These are phyloP conservation scores for Helenozyma baotianmanensis DNA, from an alignment of 805 yeast genomes.

Conservation along the genomic window DNA sequence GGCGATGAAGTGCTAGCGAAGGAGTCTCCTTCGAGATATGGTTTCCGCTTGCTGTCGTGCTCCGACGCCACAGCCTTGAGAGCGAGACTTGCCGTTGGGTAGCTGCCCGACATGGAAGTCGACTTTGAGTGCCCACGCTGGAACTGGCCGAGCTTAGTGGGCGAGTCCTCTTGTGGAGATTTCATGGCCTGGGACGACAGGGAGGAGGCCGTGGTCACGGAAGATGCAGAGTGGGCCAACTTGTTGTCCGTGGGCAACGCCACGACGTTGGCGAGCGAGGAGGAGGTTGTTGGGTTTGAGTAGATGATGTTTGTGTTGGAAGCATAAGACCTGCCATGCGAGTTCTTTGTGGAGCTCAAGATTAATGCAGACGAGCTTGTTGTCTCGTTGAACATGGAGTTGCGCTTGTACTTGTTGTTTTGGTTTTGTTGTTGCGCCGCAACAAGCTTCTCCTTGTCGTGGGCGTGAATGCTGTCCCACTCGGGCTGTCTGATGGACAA, in stretches of 20 bases:
- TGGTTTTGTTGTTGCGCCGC: constrained; percentile 7
- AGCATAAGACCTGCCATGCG: constrained; percentile 33
- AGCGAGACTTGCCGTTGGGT: constrained; percentile 60
- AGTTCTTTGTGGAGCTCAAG: constrained; percentile 21
- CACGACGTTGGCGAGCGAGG: constrained; percentile 49
- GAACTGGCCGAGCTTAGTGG: constrained; percentile 1
- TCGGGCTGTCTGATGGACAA: constrained; percentile 81
- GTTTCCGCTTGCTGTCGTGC: constrained; percentile 22
- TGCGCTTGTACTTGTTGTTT: constrained; percentile 33
- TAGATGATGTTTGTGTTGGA: constrained; percentile 34
- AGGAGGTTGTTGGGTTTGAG: constrained; percentile 61
- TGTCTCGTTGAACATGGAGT: constrained; percentile 41
- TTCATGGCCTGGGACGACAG: constrained; percentile 19
- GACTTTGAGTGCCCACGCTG: constrained; percentile 28
- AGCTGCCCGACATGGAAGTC: constrained; percentile 25
- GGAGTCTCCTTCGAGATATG: too few species aligned
- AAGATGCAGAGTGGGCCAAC: constrained; percentile 17
- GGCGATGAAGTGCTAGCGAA: too few species aligned
- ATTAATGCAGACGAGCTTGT: constrained; percentile 34
- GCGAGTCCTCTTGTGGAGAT: background rate
- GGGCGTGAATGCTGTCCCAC: constrained; percentile 66
- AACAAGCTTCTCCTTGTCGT: constrained; percentile 19
- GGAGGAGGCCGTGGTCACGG: constrained; percentile 18
- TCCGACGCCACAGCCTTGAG: constrained; percentile 73
- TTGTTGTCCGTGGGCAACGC: constrained; percentile 33